Evolutionary conservation across 2,329 filamentous ascomycete genomes (phyloP), one percentile per base, ranked within the genome.

Genomic region (Claviceps purpurea): DNA sequence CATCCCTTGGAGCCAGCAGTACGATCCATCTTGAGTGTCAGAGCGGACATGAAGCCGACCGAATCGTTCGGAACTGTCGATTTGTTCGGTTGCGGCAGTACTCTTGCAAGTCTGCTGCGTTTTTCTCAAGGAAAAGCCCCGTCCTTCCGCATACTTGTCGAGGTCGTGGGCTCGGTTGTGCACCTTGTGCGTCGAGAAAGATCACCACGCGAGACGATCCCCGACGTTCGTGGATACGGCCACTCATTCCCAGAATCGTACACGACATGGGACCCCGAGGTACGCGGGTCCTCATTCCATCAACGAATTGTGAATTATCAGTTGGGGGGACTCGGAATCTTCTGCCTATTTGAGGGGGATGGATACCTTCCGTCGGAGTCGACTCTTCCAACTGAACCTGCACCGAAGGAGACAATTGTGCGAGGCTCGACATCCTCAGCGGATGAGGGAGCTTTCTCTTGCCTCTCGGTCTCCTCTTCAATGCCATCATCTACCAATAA

Each of bases 161-260:
- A 84, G 56, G 60, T 69, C 0, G 64, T 84, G 2, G 65, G 71
- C 11, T 61, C 70, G n/a, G 79, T 77, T 0, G 72, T 84, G 1
- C 81, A 59, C 64, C 73, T 88, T 48, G 63, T 82, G 13, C 77
- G 83, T 1, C 72, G 77, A 22, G 81, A 84, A 58, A 80, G 78
- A 45, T 73, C 76, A 0, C 79, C 82, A 0, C 74, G 63, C 0
- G 78, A 84, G 56, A 60, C 70, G 0, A 79, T 87, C 5, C 57
- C 65, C 0, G 70, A 70, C n/a, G 65, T 87, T 0, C 58, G 58
- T 16, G 84, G 84, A 0, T 85, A 73, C 57, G 82, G 83, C 0
- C 82, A 87, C 57, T 73, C 78, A 0, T 87, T 88, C 56, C 80
- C 79, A 0, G 79, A 85, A 47, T 70, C 71, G 1, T 82, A 85